Evolutionary conservation across 2,329 filamentous ascomycete species (phyloP), one percentile per base, ranked within the genome.

Genomic region (Colletotrichum tofieldiae): DNA sequence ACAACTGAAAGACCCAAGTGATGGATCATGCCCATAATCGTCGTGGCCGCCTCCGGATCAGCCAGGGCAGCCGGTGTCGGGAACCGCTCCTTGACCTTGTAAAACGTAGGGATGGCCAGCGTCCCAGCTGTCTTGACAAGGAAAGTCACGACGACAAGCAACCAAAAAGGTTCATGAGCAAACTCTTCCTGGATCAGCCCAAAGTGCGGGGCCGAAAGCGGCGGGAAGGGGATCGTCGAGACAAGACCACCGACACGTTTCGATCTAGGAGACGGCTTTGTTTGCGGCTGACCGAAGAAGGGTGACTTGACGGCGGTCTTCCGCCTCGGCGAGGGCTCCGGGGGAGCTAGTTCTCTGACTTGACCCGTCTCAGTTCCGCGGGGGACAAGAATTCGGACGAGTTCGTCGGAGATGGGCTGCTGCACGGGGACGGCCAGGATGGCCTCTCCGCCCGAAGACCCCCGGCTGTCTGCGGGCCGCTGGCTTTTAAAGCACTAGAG

Each of bases 151-250:
- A 93, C 94, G 39, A 98, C 86, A 1, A 98, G 88, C 1, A 98
- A 88, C 75, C 91, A 92, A 80, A 97, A 98, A 0, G 95, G 93
- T 68, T 94, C 88, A 61, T 89, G 81, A 2, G 91, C 90, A 20
- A 97, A 88, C 74, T 92, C 88, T 79, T 98, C 95, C 79, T 98
- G 95, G 47, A 98, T 90, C 2, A 98, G 87, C 0, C 95, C 95
- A 78, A 97, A 98, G 7, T 78, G 81, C 0, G 86, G 78, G 0
- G 89, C 85, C 9, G 87, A 86, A 43, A 95, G 88, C 0, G 91
- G 88, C 0, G 94, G 93, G 75, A 96, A 94, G 2, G 89, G 88
- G 16, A 92, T 84, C 32, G 84, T 84, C 0, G 90, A 89, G 11
- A 91, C 78, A 2, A 82, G 85, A 11, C 86, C 85, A 12, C 83